A percentile compares a stretch with the other conserved stretches of the same genome.
Conservation (phyloP, 2,329 filamentous ascomycete genomes). For the Phoma sp. region DNA sequence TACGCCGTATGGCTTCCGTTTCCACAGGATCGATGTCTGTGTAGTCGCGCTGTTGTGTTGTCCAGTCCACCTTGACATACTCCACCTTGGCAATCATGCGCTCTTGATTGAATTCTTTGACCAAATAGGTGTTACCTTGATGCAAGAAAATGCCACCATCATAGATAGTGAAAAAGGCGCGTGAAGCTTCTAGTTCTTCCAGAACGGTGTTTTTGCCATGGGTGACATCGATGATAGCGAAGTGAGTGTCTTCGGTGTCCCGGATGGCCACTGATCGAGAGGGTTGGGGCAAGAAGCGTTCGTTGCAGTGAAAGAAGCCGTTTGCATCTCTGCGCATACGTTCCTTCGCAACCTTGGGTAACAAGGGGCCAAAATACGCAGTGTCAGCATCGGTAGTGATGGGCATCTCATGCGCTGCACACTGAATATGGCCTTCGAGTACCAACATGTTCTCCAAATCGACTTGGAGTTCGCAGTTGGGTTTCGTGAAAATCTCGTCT, state of each 20-base stretch:
- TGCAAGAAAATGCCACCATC: conserved; percentile 97
- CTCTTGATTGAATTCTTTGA: conserved; percentile 85
- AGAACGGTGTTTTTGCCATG: conserved; percentile 82
- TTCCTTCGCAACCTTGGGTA: conserved; percentile 74
- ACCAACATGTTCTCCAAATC: conserved; percentile 92
- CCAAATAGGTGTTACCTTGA: conserved; percentile 90
- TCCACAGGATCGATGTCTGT: conserved; percentile 94
- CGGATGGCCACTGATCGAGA: conserved; percentile 85
- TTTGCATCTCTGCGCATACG: conserved; percentile 74
- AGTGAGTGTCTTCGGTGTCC: conserved; percentile 89
- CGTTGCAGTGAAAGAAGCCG: conserved; percentile 89
- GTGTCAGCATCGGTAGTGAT: conserved; percentile 78
- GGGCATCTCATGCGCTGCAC: conserved; percentile 93
- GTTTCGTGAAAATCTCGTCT: conserved; percentile 88
- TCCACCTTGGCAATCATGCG: conserved; percentile 85
- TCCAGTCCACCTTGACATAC: conserved; percentile 92
- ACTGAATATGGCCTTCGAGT: conserved; percentile 92
- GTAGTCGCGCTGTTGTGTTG: conserved; percentile 87
- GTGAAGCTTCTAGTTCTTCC: conserved; percentile 93
- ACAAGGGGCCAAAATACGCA: conserved; percentile 77
- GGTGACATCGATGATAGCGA: conserved; percentile 89
- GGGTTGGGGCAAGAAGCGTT: conserved; percentile 83
- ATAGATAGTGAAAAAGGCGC: conserved; percentile 95
- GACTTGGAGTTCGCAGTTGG: conserved; percentile 86
- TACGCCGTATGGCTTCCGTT: conserved; percentile 82